Conservation (phyloP, 371 early-diverging fungal genomes). For the Rhizopus delemar region DNA sequence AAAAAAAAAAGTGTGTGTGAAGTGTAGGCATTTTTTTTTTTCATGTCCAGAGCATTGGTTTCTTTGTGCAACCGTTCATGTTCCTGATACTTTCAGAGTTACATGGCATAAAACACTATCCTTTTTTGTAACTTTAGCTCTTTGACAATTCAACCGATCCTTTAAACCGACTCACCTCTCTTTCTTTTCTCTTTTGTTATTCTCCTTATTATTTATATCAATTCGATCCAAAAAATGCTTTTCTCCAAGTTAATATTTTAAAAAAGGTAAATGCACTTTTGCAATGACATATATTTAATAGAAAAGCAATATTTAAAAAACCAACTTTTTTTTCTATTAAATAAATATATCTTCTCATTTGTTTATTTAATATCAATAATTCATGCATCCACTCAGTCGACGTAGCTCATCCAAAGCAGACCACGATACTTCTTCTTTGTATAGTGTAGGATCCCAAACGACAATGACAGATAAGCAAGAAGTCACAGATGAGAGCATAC, state of each 20-base stretch:
- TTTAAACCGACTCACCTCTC: background rate
- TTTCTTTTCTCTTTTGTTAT: background rate
- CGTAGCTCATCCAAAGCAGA: background rate
- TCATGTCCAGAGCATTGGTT: background rate
- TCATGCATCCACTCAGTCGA: background rate
- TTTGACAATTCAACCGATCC: background rate
- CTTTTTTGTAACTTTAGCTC: background rate
- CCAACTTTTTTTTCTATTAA: background rate
- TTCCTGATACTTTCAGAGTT: background rate
- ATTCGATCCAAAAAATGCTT: background rate
- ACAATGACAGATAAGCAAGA: constrained; percentile 30
- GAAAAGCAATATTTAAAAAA: background rate
- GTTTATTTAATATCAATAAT: background rate
- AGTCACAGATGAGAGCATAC: background rate
- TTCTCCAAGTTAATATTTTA: constrained; percentile 1
- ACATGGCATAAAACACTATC: background rate
- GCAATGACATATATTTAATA: constrained; percentile 3
- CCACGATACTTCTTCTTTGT: constrained; percentile 20
- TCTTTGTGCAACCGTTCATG: too few species aligned
- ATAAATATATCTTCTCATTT: background rate
- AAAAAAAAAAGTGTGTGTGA: background rate
- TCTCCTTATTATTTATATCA: constrained; percentile 3
- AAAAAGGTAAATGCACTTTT: background rate
- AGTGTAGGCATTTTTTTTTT: background rate
- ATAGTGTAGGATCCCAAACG: constrained; percentile 32